Base-by-base conservation (phyloP, 176 grass and related monocot genomes). In the Alloteropsis semialata region DNA sequence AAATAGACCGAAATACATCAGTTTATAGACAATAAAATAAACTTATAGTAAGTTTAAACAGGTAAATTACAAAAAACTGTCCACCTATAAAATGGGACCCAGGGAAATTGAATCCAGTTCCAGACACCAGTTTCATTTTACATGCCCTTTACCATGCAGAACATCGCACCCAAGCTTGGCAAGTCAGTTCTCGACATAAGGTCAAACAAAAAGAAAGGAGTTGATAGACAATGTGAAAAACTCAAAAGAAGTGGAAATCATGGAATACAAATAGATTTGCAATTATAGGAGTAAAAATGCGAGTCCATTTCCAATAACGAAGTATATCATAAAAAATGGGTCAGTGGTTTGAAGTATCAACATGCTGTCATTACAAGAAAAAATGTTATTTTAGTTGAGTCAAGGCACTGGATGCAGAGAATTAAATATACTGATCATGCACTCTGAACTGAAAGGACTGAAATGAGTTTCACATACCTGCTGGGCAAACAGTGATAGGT, bases 391-490 rank as follows among this genome's bases (percentile, higher is more conserved):
- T 61, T 18, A 61, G 58, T 76, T 60, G 10, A 71, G 32, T 43
- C 43, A 63, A 79, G 65, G 29, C 65, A 55, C 27, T 80, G 38
- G 43, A 84, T 10, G 14, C 28, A 59, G 55, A 64, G 65, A 15
- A 65, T 32, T 76, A 59, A 86, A 60, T 56, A 74, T 29, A 83
- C 48, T 53, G 30, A 84, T 53, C 0, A 39, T 65, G 38, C 27
- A 59, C 42, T 68, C 50, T 48, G 42, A 3, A 54, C 10, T 14
- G 37, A 70, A 76, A 58, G 14, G 30, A 58, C 17, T 55, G 18
- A 82, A 74, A 70, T 42, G 61, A 43, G 53, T 55, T 69, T 32
- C 44, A 53, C 85, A 75, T 79, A 96, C 96, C 96, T 70, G 89
- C 80, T 90, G 84, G 71, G 79, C 81, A 84, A 83, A 74, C 81